Evolutionary conservation across 129 eudicot species (phyloP).

Genomic region (Chrysanthemum lavandulifolium): DNA sequence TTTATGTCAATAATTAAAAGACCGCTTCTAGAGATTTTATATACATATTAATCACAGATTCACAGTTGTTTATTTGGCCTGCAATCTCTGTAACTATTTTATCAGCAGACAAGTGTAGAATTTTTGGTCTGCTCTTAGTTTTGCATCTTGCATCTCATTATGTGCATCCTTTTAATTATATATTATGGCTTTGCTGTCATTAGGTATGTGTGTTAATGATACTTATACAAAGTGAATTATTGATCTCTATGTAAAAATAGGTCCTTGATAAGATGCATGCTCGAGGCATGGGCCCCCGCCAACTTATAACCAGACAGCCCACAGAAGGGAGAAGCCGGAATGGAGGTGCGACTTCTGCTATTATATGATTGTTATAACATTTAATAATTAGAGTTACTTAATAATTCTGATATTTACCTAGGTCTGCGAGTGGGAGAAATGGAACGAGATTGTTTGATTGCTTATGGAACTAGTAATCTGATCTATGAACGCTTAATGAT

Average conservation of each 20-base stretch:
- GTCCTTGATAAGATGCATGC: conserved; percentile 98
- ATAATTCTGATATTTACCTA: conserved; percentile 40
- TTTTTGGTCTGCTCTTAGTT: no score
- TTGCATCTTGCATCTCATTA: background rate
- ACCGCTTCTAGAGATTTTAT: background rate
- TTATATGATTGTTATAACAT: background rate
- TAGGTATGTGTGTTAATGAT: background rate
- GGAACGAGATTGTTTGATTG: conserved; percentile 96
- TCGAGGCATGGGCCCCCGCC: conserved; percentile 89
- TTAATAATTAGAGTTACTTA: conserved; percentile 15
- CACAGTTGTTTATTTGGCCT: background rate
- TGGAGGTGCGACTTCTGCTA: conserved; percentile 58
- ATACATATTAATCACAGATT: background rate
- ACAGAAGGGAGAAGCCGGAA: conserved; percentile 78
- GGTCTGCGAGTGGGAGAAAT: conserved; percentile 69
- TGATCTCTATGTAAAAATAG: conserved; percentile 32
- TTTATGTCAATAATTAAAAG: background rate
- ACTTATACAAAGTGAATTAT: conserved; percentile 1
- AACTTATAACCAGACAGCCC: conserved; percentile 83
- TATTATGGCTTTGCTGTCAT: background rate
- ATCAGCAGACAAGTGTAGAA: background rate
- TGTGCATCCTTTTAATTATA: background rate
- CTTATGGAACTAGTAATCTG: conserved; percentile 53
- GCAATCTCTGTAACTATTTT: background rate
- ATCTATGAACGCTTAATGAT: conserved; percentile 80